Evolutionary conservation across 495 filamentous ascomycete species (phyloP), one percentile per base, ranked within the genome.

Genomic region (Cairneyella variabilis): DNA sequence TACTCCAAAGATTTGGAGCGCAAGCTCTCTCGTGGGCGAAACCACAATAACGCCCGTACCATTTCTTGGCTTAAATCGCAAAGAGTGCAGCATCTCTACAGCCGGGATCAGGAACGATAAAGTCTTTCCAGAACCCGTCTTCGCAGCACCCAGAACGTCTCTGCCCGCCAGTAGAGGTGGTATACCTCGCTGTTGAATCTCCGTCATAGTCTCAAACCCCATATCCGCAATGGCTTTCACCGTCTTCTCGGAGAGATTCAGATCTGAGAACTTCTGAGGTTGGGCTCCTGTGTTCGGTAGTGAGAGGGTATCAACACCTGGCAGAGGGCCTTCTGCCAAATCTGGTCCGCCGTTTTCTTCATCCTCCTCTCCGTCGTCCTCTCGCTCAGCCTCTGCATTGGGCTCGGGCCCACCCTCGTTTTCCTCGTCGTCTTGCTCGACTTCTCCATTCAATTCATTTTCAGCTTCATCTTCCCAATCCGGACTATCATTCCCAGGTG

Each of bases 71-170:
- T 64, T 64, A 77, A 96, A 97, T 46, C 86, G 82, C 61, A 98
- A 73, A 0, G 91, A 86, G 65, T 82, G 83, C 34, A 98, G 79
- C 88, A 97, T 96, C 73, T 98, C 93, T 18, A 97, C 77, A 0
- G 90, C 91, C 21, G 93, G 93, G 30, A 97, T 95, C 60, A 98
- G 72, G 71, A 98, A 98, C 16, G 92, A 84, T 40, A 98, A 69
- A 1, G 93, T 98, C 76, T 98, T 98, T 62, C 93, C 93, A 14
- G 88, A 92, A 8, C 93, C 93, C 0, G 93, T 98, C 76, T 98
- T 97, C 32, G 93, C 93, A 23, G 93, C 93, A 58, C 95, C 93
- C 23, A 98, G 80, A 23, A 98, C 90, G 72, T 98, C 93, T 64
- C 86, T 83, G 23, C 93, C 93, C 34, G 91, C 89, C 54, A 97